Evolutionary conservation across 2,329 filamentous ascomycete species (phyloP).

Genomic region (Colletotrichum siamense): DNA sequence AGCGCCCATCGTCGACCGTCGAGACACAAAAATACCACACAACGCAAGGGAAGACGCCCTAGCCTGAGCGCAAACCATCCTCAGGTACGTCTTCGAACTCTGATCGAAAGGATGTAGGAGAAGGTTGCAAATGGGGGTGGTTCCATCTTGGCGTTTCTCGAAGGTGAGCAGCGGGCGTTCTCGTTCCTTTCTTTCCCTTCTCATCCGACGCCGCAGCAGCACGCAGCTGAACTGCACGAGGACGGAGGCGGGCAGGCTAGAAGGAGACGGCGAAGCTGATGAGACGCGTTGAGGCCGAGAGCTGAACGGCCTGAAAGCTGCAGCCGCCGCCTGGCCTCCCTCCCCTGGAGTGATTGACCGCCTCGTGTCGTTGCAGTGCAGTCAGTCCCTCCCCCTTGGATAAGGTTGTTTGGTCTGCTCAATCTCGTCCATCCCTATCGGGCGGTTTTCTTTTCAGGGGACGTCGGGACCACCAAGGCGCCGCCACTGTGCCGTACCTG

Average conservation of each 20-base stretch:
- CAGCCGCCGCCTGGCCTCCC: background rate
- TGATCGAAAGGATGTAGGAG: background rate
- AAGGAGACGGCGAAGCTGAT: background rate
- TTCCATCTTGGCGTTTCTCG: background rate
- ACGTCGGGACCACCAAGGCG: background rate
- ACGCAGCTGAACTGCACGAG: background rate
- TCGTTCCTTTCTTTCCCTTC: background rate
- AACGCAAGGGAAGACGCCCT: background rate
- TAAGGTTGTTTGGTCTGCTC: slow-evolving; percentile 14
- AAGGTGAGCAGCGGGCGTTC: background rate
- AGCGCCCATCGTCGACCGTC: background rate
- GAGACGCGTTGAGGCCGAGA: background rate
- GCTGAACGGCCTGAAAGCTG: background rate
- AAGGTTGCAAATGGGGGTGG: background rate
- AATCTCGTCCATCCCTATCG: background rate
- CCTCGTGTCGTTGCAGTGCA: background rate
- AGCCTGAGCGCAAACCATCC: background rate
- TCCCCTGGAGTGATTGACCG: background rate
- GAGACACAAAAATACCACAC: background rate
- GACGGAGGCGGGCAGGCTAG: background rate
- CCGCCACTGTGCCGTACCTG: slow-evolving; percentile 1
- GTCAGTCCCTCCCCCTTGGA: background rate
- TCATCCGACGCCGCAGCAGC: background rate
- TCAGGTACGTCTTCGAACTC: background rate
- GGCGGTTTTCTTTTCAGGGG: background rate